phyloP scores from a whole-genome alignment of 2,329 filamentous ascomycete genomes.

The Coniella vitis region DNA sequence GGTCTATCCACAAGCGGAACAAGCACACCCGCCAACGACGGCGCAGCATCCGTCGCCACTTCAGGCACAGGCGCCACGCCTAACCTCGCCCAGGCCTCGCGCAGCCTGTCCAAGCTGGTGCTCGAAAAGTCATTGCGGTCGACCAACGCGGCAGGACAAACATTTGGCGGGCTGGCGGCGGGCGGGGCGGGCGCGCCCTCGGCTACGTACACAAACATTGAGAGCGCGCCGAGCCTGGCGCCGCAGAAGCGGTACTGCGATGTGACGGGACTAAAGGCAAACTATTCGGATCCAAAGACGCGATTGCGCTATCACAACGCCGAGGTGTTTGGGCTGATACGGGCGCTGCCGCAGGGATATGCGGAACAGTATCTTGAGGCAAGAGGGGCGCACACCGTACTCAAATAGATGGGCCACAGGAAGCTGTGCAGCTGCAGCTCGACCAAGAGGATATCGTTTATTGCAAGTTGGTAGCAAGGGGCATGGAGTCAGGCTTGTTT shows the following conservation, averaged over 20 bases:
- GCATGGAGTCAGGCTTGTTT: no score
- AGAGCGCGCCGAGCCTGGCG: conserved; percentile 77
- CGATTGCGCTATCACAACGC: conserved; percentile 86
- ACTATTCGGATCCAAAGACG: conserved; percentile 93
- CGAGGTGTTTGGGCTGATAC: conserved; percentile 82
- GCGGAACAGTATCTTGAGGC: conserved; percentile 86
- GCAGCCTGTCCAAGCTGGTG: conserved; percentile 79
- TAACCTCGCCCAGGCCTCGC: conserved; percentile 84
- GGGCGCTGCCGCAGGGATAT: conserved; percentile 71
- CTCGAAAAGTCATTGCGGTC: conserved; percentile 69
- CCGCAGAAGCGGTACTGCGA: conserved; percentile 91
- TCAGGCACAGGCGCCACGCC: conserved; percentile 36
- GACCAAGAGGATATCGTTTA: no score
- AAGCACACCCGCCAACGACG: conserved; percentile 43
- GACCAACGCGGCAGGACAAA: conserved; percentile 27
- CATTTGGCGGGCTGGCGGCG: conserved; percentile 22
- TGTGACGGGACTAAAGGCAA: conserved; percentile 84
- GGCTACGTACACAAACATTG: conserved; percentile 91
- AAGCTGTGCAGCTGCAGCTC: not conserved
- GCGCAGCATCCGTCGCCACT: not conserved
- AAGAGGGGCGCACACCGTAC: conserved; percentile 82
- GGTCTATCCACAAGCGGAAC: conserved; percentile 51
- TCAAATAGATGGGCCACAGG: conserved; percentile 58
- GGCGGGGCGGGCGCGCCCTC: conserved; percentile 45
- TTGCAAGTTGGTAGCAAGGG: no score